Conservation (phyloP, 176 grass and related monocot species). For the Areca catechu region DNA sequence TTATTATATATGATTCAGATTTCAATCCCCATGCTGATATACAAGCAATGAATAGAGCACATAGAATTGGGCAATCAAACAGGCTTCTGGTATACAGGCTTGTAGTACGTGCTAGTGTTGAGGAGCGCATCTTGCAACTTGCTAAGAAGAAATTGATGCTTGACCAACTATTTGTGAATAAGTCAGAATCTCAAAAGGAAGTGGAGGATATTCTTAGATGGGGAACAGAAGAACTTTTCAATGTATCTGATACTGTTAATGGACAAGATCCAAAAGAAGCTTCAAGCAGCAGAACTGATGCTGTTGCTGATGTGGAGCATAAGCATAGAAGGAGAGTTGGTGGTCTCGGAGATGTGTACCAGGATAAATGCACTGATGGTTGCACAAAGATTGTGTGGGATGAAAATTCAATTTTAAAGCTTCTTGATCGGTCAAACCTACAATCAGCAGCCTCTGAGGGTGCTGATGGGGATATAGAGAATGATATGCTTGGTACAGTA, state of each 20-base stretch:
- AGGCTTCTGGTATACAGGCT: conserved; percentile 97
- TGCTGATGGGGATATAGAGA: conserved; percentile 71
- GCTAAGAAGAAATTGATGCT: conserved; percentile 99
- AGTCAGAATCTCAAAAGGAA: conserved; percentile 93
- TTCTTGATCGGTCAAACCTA: conserved; percentile 91
- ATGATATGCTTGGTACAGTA: conserved; percentile 91
- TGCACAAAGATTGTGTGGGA: conserved; percentile 81
- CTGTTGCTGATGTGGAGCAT: conserved; percentile 50
- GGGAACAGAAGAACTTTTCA: conserved; percentile 98
- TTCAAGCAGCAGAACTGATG: conserved; percentile 34
- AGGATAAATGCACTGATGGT: conserved; percentile 80
- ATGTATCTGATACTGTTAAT: conserved; percentile 40
- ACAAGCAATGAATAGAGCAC: conserved; percentile 99
- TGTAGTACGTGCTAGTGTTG: conserved; percentile 93
- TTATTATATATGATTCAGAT: conserved; percentile 99
- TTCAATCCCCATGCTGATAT: conserved; percentile 99
- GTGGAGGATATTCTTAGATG: conserved; percentile 98
- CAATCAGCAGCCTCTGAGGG: conserved; percentile 64
- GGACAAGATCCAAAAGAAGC: conserved; percentile 56
- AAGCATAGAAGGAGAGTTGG: conserved; percentile 79
- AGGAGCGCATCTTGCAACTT: conserved; percentile 96
- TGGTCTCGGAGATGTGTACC: conserved; percentile 92
- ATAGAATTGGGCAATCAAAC: conserved; percentile 95
- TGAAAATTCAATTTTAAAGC: conserved; percentile 84
- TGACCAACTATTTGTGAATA: conserved; percentile 97